Evolutionary conservation across 148 eudicot species (phyloP), one percentile per base, ranked within the genome.

Genomic region (Camellia japonica): DNA sequence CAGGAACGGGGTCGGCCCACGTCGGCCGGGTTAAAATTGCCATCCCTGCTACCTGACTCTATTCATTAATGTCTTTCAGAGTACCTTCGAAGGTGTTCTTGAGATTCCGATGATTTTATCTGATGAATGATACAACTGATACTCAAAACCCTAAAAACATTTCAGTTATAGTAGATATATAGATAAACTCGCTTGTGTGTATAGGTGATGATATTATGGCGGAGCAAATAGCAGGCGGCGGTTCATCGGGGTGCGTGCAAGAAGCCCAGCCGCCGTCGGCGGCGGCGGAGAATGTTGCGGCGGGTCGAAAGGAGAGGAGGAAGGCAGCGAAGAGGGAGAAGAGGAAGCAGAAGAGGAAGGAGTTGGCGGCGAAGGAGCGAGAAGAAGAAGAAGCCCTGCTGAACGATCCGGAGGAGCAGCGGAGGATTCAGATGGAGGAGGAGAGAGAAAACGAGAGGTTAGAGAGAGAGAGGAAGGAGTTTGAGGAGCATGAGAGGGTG

Each of bases 291-390:
- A 18, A 70, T n/a, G 30, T 46, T 16, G 56, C 7, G 12, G 15
- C 12, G 14, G 78, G 79, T 74, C 82, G 99, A 74, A 93, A 89
- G 85, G 97, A 93, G 86, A 91, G 89, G 88, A 84, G 98, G 83
- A 92, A 92, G 83, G 79, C 84, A 23, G 69, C 88, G 85, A 96
- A 96, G 90, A 93, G 90, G 91, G 87, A 88, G 82, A 96, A 88
- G 84, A 82, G 99, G 88, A 90, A 91, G 88, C 91, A 93, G 80
- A 62, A 84, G 54, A 80, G 99, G 85, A 90, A 80, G 79, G 97
- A 96, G 78, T 19, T 74, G 18, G 99, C 99, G 55, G 80, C 84
- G 77, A 89, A 85, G 75, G 89, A 85, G 83, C 90, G 88, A 44
- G 86, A 85, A 68, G 87, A 80, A 76, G 95, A 87, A 78, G 91